A percentile compares a stretch with the other conserved stretches of the same genome.
Conservation (phyloP, 2,329 filamentous ascomycete species). For the Biscogniauxia marginata region DNA sequence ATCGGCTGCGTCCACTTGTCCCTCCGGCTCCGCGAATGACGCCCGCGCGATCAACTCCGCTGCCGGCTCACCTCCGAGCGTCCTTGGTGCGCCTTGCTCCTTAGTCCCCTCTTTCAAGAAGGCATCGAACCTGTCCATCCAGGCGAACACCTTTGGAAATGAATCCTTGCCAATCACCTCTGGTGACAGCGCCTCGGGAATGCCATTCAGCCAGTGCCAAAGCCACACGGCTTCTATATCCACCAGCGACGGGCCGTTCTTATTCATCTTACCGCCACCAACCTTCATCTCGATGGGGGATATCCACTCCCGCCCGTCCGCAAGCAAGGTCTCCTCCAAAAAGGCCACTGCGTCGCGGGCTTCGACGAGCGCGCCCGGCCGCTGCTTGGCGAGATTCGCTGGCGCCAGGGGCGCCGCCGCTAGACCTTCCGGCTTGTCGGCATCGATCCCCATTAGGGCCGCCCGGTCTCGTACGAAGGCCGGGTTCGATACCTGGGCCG, state of each 20-base stretch:
- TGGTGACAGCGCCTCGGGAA: conserved; percentile 55
- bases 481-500: conserved; percentile 52
- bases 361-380: conserved; percentile 56
- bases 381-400: conserved; percentile 21
- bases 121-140: conserved; percentile 60
- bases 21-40: conserved; percentile 43
- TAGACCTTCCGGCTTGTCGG: conserved; percentile 4
- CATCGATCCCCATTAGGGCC: conserved; percentile 35
- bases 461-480: conserved; percentile 58
- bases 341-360: conserved; percentile 54
- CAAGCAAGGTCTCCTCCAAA: conserved; percentile 61
- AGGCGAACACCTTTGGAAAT: conserved; percentile 62
- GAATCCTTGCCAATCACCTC: conserved; percentile 48
- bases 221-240: conserved; percentile 71
- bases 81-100: conserved; percentile 35
- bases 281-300: conserved; percentile 30
- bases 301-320: conserved; percentile 67
- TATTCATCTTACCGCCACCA: conserved; percentile 25
- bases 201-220: conserved; percentile 61
- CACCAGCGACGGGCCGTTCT: conserved; percentile 54
- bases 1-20: conserved; percentile 48
- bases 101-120: conserved; percentile 43
- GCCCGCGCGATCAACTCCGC: conserved; percentile 44
- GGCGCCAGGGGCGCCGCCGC: conserved; percentile 25
- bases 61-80: conserved; percentile 54